Evolutionary conservation across 768 basidiomycete species (phyloP).

Genomic region (Brasilioporus rufonigricans): DNA sequence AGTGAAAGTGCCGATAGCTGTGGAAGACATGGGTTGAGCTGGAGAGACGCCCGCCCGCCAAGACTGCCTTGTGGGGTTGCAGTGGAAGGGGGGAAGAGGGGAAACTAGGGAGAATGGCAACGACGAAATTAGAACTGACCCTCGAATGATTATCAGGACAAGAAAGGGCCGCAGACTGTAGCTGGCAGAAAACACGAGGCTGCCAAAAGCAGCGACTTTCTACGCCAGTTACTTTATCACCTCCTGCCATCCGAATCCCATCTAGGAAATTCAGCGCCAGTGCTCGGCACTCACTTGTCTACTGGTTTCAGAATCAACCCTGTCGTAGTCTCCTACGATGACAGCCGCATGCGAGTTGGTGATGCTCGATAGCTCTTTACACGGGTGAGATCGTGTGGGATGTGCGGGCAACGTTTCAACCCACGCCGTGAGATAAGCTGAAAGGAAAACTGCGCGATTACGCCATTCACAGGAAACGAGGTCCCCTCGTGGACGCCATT

Average conservation of each 20-base stretch:
- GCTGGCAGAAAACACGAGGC: conserved; percentile 35
- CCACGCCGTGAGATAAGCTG: conserved; percentile 19
- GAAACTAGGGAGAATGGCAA: conserved; percentile 14
- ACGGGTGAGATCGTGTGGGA: conserved; percentile 4
- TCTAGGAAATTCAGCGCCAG: conserved; percentile 9
- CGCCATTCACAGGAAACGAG: conserved; percentile 25
- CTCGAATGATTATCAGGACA: conserved; percentile 34
- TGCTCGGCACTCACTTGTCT: neutral
- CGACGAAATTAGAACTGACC: conserved; percentile 27
- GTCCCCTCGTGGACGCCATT: conserved; percentile 26
- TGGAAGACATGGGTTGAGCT: conserved; percentile 29
- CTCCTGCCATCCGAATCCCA: conserved; percentile 7
- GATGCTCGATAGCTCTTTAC: neutral
- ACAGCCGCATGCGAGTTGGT: neutral
- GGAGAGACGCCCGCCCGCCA: conserved; percentile 16
- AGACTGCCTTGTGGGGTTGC: conserved; percentile 21
- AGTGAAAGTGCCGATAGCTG: conserved; percentile 33
- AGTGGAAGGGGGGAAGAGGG: conserved; percentile 16
- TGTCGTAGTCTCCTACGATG: neutral
- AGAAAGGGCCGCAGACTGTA: conserved; percentile 16
- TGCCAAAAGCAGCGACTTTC: conserved; percentile 30
- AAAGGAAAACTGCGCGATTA: conserved; percentile 21
- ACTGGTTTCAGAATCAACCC: neutral
- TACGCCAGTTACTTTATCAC: conserved; percentile 27
- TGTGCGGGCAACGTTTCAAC: conserved; percentile 4